Evolutionary conservation across 257 asterid species (phyloP).

Genomic region (Cordia subcordata): DNA sequence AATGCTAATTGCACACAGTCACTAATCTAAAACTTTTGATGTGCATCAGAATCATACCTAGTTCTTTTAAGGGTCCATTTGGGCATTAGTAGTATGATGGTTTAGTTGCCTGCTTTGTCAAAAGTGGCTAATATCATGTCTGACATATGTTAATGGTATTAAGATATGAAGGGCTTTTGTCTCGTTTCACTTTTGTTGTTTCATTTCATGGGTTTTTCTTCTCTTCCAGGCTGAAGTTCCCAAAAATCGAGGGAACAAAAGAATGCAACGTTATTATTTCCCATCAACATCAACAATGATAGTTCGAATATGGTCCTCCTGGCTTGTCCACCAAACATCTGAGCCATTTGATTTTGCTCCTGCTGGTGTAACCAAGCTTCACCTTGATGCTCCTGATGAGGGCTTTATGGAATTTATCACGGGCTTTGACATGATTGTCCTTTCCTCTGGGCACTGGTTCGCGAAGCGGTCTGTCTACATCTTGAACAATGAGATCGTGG

Average conservation of each 20-base stretch:
- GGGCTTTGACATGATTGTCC: constrained; percentile 62
- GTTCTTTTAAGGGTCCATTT: too few species aligned
- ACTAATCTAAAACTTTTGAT: too few species aligned
- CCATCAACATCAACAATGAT: constrained; percentile 85
- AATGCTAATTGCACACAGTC: too few species aligned
- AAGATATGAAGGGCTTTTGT: neutral
- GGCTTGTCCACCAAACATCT: constrained; percentile 84
- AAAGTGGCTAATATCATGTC: neutral
- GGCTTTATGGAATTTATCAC: constrained; percentile 63
- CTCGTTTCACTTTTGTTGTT: neutral
- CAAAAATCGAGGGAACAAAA: constrained; percentile 63
- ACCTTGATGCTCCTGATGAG: constrained; percentile 82
- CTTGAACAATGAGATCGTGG: constrained; percentile 73
- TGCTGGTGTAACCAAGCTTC: constrained; percentile 67
- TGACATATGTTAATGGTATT: neutral
- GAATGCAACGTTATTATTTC: constrained; percentile 81
- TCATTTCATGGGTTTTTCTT: constrained; percentile 1
- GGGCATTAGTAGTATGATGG: too few species aligned
- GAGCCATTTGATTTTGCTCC: constrained; percentile 74
- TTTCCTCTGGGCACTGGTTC: constrained; percentile 99
- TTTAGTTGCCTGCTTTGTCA: too few species aligned
- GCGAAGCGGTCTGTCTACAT: constrained; percentile 84
- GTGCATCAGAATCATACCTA: too few species aligned
- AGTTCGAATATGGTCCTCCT: constrained; percentile 94
- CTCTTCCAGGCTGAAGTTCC: constrained; percentile 78